Percentiles rank a stretch among this genome's conserved stretches.
Conservation (phyloP, 495 filamentous ascomycete genomes). For the Cryomyces minteri region DNA sequence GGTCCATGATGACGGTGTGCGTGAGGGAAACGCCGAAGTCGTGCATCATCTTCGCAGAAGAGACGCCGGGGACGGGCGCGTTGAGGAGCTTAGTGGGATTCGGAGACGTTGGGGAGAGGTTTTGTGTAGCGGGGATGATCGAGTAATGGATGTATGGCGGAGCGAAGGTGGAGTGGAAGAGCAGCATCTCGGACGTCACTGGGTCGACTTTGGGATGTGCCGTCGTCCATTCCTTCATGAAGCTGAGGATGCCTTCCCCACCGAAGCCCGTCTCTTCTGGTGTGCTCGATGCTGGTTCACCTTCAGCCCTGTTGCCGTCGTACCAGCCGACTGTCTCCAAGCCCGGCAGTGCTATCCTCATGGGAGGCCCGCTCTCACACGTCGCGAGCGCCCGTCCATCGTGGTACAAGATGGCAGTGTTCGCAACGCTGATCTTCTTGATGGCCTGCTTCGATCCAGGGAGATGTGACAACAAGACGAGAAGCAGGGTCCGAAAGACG, state of each 20-base stretch:
- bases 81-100: constrained; percentile 25
- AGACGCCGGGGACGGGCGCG: constrained; percentile 31
- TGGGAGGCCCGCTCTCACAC: constrained; percentile 48
- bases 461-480: constrained; percentile 33
- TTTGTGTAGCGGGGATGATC: constrained; percentile 25
- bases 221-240: constrained; percentile 49
- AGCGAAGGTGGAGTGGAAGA: constrained; percentile 40
- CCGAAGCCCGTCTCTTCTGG: constrained; percentile 24
- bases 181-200: constrained; percentile 37
- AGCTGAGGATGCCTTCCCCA: constrained; percentile 29
- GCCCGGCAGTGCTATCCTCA: constrained; percentile 37
- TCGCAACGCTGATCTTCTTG: constrained; percentile 44
- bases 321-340: constrained; percentile 50
- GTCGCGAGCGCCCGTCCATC: constrained; percentile 46
- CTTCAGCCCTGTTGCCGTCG: constrained; percentile 32
- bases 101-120: background rate
- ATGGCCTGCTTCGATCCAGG: constrained; percentile 32
- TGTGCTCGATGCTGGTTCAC: constrained; percentile 20
- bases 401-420: constrained; percentile 42
- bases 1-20: constrained; percentile 46
- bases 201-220: constrained; percentile 47
- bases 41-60: constrained; percentile 51
- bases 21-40: constrained; percentile 43
- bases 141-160: constrained; percentile 48
- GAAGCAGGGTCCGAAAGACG: constrained; percentile 31